phyloP scores from a whole-genome alignment of 768 basidiomycete species.

The Pholiota microspora region DNA sequence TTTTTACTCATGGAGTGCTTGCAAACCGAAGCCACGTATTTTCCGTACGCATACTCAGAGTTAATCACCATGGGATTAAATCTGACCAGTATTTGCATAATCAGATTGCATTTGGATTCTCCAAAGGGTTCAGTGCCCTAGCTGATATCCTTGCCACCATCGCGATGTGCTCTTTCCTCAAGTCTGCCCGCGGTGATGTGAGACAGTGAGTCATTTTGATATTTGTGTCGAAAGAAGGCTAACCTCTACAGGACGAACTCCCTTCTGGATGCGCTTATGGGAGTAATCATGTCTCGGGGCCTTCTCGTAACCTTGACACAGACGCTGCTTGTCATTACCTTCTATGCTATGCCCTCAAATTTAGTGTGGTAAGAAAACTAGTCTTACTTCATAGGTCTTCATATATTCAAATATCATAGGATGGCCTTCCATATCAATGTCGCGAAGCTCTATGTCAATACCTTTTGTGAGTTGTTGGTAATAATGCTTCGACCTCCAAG shows the following conservation, averaged over 20 bases:
- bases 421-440: slow-evolving; percentile 7
- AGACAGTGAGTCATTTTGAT: neutral
- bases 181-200: neutral
- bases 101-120: slow-evolving; percentile 2
- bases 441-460: slow-evolving; percentile 6
- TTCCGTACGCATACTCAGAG: neutral
- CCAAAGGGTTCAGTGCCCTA: slow-evolving; percentile 3
- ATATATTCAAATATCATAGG: neutral
- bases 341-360: neutral
- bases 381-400: neutral
- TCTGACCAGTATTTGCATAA: neutral
- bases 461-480: neutral
- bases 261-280: neutral
- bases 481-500: too few relatives aligned
- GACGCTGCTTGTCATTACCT: slow-evolving; percentile 1
- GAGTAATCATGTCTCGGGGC: neutral
- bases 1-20: slow-evolving; percentile 2
- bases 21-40: neutral
- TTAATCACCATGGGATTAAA: neutral
- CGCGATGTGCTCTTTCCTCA: slow-evolving; percentile 4
- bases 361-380: neutral
- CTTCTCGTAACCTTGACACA: neutral
- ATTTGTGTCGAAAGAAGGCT: neutral
- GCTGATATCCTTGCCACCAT: slow-evolving; percentile 4
- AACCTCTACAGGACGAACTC: neutral